These are phyloP conservation scores for rapeseed (Brassica napus) DNA, from an alignment of 345 rosid genomes.

Conservation along the genomic window DNA sequence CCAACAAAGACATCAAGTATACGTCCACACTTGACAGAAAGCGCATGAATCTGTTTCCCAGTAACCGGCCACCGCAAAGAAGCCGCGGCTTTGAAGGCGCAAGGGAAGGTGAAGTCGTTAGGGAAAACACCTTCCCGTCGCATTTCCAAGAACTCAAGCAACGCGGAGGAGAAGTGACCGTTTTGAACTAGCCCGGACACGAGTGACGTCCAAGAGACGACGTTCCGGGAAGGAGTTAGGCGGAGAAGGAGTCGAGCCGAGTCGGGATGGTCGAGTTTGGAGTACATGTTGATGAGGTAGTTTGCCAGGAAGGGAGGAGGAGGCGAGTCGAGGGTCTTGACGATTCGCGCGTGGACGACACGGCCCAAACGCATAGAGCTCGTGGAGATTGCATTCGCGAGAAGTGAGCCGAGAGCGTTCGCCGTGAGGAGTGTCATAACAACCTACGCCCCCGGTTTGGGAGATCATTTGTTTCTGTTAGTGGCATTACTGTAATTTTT, in stretches of 20 bases:
- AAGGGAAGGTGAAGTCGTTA: not conserved
- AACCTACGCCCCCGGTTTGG: no score
- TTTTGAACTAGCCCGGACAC: not conserved
- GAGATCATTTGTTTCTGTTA: no score
- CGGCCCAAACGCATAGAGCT: not conserved
- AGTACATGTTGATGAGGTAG: not conserved
- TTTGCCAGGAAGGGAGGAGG: not conserved
- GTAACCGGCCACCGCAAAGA: not conserved
- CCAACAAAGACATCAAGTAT: not conserved
- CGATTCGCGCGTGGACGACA: not conserved
- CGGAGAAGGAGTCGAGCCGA: not conserved
- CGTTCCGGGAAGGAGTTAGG: not conserved
- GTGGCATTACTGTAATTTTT: no score
- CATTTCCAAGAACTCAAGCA: not conserved
- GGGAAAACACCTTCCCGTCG: not conserved
- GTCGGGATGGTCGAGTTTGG: not conserved
- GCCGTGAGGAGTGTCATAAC: not conserved
- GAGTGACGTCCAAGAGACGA: not conserved
- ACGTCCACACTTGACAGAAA: not conserved
- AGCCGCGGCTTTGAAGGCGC: not conserved
- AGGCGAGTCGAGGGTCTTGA: not conserved
- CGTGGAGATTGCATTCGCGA: not conserved
- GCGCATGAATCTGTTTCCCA: not conserved
- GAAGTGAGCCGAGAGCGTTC: not conserved
- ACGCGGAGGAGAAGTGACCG: not conserved